A percentile compares a stretch with the other conserved stretches of the same genome.
phyloP scores from a whole-genome alignment of 2,329 filamentous ascomycete genomes.

The Phialocephala sp. region DNA sequence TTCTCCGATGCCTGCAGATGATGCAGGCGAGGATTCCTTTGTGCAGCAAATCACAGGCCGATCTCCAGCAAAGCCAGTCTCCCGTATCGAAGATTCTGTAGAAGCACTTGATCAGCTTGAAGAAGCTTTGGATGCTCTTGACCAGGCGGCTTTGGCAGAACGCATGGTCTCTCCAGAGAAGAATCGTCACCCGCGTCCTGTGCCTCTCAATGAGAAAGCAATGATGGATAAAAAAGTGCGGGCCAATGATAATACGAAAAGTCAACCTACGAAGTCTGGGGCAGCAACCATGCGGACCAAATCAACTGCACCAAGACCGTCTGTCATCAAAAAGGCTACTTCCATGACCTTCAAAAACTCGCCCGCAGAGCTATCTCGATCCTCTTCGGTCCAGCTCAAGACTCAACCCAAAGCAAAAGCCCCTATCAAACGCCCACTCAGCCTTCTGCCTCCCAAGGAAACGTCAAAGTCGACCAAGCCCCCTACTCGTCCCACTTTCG shows the following conservation, averaged over 20 bases:
- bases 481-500: constrained; percentile 61
- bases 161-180: constrained; percentile 34
- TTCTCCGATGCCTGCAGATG: constrained; percentile 16
- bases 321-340: constrained; percentile 35
- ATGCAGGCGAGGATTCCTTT: constrained; percentile 43
- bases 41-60: constrained; percentile 46
- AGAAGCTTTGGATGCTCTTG: constrained; percentile 59
- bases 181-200: constrained; percentile 15
- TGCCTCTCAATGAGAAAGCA: constrained; percentile 2
- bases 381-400: constrained; percentile 39
- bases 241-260: constrained; percentile 29
- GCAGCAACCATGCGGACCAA: constrained; percentile 52
- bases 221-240: neutral
- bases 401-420: constrained; percentile 33
- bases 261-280: constrained; percentile 42
- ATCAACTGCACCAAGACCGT: constrained; percentile 38
- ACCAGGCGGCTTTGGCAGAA: constrained; percentile 38
- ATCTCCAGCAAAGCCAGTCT: constrained; percentile 46
- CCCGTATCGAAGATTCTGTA: constrained; percentile 67
- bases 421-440: constrained; percentile 46
- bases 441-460: constrained; percentile 50
- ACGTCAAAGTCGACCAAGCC: constrained; percentile 59
- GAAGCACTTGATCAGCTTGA: constrained; percentile 67
- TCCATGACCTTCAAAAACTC: constrained; percentile 38
- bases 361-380: constrained; percentile 11